phyloP scores from a whole-genome alignment of 352 stramenopile species.

The Plasmopara muralis region DNA sequence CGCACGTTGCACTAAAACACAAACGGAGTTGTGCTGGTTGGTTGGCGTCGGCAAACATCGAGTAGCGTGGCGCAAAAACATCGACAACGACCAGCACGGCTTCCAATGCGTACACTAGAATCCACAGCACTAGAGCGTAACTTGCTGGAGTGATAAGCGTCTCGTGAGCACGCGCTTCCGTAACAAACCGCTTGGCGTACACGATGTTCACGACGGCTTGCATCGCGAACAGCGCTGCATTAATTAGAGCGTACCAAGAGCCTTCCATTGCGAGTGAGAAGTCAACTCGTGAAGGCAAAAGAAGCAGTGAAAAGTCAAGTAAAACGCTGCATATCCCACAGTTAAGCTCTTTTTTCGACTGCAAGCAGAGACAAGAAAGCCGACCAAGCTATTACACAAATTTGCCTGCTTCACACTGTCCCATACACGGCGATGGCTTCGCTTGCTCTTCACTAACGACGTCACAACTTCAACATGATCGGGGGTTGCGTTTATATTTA shows the following conservation, averaged over 20 bases:
- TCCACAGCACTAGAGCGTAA: constrained; percentile 60
- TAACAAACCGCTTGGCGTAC: constrained; percentile 52
- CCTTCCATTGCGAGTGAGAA: constrained; percentile 33
- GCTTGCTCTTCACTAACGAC: not conserved
- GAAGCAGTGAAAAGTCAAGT: constrained; percentile 13
- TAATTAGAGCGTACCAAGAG: constrained; percentile 47
- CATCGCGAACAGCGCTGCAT: constrained; percentile 48
- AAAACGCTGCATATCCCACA: constrained; percentile 11
- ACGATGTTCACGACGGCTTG: constrained; percentile 62
- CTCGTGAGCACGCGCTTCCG: constrained; percentile 48
- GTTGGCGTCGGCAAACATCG: constrained; percentile 65
- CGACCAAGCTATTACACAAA: not conserved
- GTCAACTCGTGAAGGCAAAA: constrained; percentile 9
- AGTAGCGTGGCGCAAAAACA: constrained; percentile 53
- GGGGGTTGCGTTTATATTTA: not conserved
- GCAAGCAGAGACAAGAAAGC: constrained; percentile 19
- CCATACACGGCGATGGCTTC: constrained; percentile 14
- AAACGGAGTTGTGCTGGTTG: constrained; percentile 52
- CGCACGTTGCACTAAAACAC: constrained; percentile 58
- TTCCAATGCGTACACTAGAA: constrained; percentile 63
- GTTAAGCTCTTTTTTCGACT: constrained; percentile 13
- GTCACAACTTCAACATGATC: not conserved
- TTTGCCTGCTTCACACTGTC: constrained; percentile 13
- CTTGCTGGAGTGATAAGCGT: constrained; percentile 62
- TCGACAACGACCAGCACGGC: constrained; percentile 55